Percentiles rank a stretch among this genome's conserved stretches.
These are phyloP conservation scores for Anisogramma anomala DNA, from an alignment of 2,329 filamentous ascomycete genomes.

Conservation along the genomic window DNA sequence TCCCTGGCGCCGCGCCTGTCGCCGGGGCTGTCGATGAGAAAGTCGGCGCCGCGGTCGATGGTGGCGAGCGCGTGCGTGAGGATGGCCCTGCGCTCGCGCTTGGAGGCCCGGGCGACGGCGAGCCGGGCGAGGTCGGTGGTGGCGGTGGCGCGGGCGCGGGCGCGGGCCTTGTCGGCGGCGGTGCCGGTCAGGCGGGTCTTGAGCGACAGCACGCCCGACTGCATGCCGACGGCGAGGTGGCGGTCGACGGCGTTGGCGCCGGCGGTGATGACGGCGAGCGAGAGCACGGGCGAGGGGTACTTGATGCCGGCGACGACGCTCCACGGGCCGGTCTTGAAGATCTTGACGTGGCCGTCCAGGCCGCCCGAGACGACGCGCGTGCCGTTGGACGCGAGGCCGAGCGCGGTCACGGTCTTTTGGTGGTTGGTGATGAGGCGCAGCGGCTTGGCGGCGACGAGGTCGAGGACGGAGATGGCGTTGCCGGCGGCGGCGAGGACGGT, in stretches of 20 bases:
- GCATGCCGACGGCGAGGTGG: constrained; percentile 89
- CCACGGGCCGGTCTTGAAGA: constrained; percentile 90
- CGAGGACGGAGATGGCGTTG: constrained; percentile 79
- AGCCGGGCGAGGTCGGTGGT: constrained; percentile 69
- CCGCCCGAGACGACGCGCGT: constrained; percentile 75
- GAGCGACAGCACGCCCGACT: constrained; percentile 82
- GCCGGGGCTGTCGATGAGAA: constrained; percentile 67
- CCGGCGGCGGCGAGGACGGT: constrained; percentile 76
- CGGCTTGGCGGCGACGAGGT: constrained; percentile 82
- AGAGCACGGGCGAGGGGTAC: constrained; percentile 83
- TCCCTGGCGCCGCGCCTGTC: constrained; percentile 42
- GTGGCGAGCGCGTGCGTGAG: constrained; percentile 55
- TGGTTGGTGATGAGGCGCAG: constrained; percentile 83
- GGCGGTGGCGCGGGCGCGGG: constrained; percentile 64
- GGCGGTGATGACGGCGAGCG: constrained; percentile 62
- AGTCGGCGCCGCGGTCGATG: constrained; percentile 73
- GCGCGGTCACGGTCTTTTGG: constrained; percentile 90
- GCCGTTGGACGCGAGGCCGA: constrained; percentile 71
- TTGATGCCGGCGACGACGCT: constrained; percentile 93
- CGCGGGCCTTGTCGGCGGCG: constrained; percentile 70
- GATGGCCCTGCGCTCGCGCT: constrained; percentile 49
- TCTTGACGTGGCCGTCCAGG: constrained; percentile 90
- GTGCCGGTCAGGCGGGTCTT: constrained; percentile 77
- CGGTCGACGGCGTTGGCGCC: constrained; percentile 67
- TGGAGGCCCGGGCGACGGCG: constrained; percentile 54